Evolutionary conservation across 495 filamentous ascomycete species (phyloP).

Genomic region (Podospora fimiseda): DNA sequence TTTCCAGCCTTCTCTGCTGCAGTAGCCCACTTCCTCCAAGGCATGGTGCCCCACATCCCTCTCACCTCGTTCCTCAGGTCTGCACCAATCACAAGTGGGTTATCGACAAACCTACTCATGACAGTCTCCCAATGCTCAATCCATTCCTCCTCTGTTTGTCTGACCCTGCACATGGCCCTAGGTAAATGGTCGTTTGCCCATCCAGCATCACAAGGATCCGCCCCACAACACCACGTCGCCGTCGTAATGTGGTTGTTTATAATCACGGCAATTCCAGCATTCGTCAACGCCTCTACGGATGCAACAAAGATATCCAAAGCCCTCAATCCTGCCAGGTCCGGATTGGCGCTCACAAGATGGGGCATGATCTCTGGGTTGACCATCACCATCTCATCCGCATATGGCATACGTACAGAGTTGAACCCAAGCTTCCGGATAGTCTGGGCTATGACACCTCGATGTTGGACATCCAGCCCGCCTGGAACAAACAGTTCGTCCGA

Average conservation of each 20-base stretch:
- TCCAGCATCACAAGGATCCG: conserved; percentile 52
- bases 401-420: conserved; percentile 58
- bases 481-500: conserved; percentile 56
- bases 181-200: conserved; percentile 52
- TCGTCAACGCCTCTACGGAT: conserved; percentile 48
- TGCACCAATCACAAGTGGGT: conserved; percentile 50
- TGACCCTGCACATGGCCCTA: conserved; percentile 44
- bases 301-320: conserved; percentile 51
- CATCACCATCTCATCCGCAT: conserved; percentile 55
- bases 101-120: conserved; percentile 46
- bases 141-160: conserved; percentile 53
- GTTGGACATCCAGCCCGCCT: conserved; percentile 51
- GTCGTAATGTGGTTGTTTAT: conserved; percentile 58
- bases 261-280: conserved; percentile 51
- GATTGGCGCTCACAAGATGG: conserved; percentile 45
- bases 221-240: conserved; percentile 55
- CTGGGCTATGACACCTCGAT: conserved; percentile 48
- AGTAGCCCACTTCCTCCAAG: conserved; percentile 51
- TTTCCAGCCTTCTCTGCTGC: conserved; percentile 53
- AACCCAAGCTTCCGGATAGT: conserved; percentile 51
- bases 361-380: conserved; percentile 43
- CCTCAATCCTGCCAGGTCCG: conserved; percentile 43
- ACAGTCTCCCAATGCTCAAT: conserved; percentile 53
- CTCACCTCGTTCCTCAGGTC: conserved; percentile 57
- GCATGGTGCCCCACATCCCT: conserved; percentile 57